Evolutionary conservation across 2,329 filamentous ascomycete genomes (phyloP).

Genomic region (Ophiocordyceps robertsii): DNA sequence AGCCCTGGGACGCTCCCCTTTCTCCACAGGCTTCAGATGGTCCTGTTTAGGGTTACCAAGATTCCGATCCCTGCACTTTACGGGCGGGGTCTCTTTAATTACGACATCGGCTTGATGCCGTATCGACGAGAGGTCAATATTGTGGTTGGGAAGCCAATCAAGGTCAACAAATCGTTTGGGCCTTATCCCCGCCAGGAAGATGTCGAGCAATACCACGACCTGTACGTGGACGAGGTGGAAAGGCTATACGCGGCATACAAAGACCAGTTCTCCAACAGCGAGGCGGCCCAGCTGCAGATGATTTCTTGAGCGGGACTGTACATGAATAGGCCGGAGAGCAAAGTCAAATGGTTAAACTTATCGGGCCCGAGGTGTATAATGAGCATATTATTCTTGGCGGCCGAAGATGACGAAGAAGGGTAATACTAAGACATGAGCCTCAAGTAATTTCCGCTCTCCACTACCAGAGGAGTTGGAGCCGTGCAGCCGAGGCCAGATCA

Average conservation of each 20-base stretch:
- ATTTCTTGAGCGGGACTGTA: too few relatives aligned
- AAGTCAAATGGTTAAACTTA: too few relatives aligned
- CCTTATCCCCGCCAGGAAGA: constrained; percentile 56
- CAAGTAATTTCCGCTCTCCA: too few relatives aligned
- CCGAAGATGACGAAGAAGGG: too few relatives aligned
- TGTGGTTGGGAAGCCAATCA: constrained; percentile 73
- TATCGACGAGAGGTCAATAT: constrained; percentile 80
- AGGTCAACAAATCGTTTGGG: constrained; percentile 42
- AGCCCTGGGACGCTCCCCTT: constrained; percentile 62
- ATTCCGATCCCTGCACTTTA: constrained; percentile 88
- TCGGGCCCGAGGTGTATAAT: too few relatives aligned
- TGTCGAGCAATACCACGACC: constrained; percentile 64
- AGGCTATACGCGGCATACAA: constrained; percentile 67
- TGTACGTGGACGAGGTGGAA: constrained; percentile 64
- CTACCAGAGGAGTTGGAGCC: too few relatives aligned
- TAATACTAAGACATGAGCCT: too few relatives aligned
- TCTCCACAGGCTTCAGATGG: constrained; percentile 69
- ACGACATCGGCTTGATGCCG: constrained; percentile 92
- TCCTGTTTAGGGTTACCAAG: constrained; percentile 72
- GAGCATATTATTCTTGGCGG: too few relatives aligned
- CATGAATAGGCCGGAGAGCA: too few relatives aligned
- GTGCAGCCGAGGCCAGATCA: too few relatives aligned
- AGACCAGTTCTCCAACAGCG: constrained; percentile 53
- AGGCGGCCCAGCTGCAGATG: constrained; percentile 54
- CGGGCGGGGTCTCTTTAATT: constrained; percentile 88